Percentiles rank a stretch among this genome's conserved stretches.
Evolutionary conservation across 129 eudicot genomes (phyloP).

Genomic region (Flaveria bidentis): DNA sequence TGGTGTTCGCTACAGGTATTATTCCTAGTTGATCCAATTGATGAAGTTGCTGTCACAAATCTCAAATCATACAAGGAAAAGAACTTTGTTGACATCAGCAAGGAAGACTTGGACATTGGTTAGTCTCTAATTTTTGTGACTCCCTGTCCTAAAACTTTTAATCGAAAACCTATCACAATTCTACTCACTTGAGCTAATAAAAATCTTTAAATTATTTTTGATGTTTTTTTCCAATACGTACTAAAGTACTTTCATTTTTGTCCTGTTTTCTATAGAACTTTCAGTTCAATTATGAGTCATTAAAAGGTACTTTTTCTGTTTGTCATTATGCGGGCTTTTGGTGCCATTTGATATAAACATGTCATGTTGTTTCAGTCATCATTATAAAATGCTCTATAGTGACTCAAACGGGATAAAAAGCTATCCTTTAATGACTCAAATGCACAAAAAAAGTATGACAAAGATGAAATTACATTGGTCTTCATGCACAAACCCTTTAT

Average conservation of each 20-base stretch:
- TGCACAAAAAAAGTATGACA: background rate
- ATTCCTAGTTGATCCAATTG: conserved; percentile 84
- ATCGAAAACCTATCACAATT: background rate
- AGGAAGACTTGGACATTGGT: conserved; percentile 91
- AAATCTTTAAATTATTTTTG: background rate
- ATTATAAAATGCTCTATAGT: too few species aligned
- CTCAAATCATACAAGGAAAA: conserved; percentile 80
- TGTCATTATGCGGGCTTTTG: background rate
- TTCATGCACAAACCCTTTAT: background rate
- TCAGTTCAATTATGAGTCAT: background rate
- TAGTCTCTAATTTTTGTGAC: conserved; percentile 19
- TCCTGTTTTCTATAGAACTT: background rate
- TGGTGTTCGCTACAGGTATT: conserved; percentile 54
- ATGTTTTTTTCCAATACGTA: background rate
- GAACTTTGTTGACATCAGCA: conserved; percentile 84
- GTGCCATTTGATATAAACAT: background rate
- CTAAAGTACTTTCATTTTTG: background rate
- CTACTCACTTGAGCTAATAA: background rate
- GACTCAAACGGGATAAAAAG: too few species aligned
- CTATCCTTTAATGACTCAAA: too few species aligned
- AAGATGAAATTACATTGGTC: background rate
- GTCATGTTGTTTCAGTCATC: too few species aligned
- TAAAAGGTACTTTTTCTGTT: background rate
- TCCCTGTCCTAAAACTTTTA: background rate
- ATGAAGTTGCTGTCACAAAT: conserved; percentile 81